These are phyloP conservation scores for Blastomyces percursus DNA, from an alignment of 2,329 filamentous ascomycete species.

Conservation along the genomic window DNA sequence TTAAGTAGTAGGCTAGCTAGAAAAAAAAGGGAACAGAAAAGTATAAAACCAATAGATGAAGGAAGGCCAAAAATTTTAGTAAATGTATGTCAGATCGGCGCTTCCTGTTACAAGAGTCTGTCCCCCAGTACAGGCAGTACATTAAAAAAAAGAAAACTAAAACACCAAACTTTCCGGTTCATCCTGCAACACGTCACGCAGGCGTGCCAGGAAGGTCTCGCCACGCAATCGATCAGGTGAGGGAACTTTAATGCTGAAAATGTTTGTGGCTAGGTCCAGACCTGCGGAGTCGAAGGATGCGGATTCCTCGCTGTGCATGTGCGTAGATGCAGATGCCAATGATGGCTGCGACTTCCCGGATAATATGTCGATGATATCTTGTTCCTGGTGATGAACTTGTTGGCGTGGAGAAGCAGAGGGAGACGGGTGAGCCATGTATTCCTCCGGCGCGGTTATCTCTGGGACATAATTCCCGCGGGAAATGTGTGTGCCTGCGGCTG, in stretches of 20 bases:
- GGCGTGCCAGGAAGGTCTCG: constrained; percentile 67
- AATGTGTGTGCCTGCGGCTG: constrained; percentile 29
- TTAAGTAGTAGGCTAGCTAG: not conserved
- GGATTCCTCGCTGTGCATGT: constrained; percentile 22
- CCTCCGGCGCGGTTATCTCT: constrained; percentile 50
- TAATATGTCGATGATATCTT: constrained; percentile 78
- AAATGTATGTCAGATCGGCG: not conserved
- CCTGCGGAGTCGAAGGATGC: constrained; percentile 16
- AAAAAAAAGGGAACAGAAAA: not conserved
- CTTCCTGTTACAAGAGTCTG: not conserved
- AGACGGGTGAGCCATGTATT: constrained; percentile 10
- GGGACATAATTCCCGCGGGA: constrained; percentile 58
- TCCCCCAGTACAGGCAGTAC: not conserved
- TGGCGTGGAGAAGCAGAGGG: not conserved
- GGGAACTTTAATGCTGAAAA: constrained; percentile 72
- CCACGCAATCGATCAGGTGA: constrained; percentile 73
- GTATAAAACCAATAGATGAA: not conserved
- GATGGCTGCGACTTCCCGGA: constrained; percentile 35
- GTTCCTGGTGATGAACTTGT: constrained; percentile 39
- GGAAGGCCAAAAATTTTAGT: not conserved
- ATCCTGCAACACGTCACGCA: constrained; percentile 72
- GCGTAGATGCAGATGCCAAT: constrained; percentile 15
- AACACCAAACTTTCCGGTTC: constrained; percentile 65
- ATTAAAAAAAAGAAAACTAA: constrained; percentile 1
- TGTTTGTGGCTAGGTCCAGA: constrained; percentile 47